Conservation (phyloP, 1,139 yeast species). For the Pichiaceae sp. region DNA sequence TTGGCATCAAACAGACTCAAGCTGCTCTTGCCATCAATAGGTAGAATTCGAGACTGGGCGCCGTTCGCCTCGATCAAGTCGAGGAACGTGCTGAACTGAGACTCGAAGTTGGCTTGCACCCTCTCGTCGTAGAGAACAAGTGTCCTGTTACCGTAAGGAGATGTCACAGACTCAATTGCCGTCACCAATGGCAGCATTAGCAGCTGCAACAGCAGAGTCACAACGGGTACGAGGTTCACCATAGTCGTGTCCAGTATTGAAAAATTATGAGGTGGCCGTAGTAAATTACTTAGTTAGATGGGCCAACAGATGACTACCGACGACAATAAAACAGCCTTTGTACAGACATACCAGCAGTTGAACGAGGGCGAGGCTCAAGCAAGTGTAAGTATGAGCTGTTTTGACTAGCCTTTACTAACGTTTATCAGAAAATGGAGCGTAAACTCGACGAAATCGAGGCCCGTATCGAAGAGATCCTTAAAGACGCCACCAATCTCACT, state of each 20-base stretch:
- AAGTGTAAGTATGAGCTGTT: slow-evolving; percentile 24
- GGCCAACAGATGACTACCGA: neutral
- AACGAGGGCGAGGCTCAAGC: slow-evolving; percentile 54
- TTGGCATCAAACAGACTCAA: slow-evolving; percentile 29
- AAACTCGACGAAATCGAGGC: slow-evolving; percentile 49
- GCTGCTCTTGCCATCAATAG: slow-evolving; percentile 7
- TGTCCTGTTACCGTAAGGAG: slow-evolving; percentile 13
- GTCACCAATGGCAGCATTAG: slow-evolving; percentile 4
- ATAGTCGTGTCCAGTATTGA: neutral
- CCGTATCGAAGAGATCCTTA: slow-evolving; percentile 40
- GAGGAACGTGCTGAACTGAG: slow-evolving; percentile 12
- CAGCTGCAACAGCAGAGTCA: slow-evolving; percentile 4
- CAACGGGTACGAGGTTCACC: slow-evolving; percentile 13
- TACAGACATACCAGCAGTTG: slow-evolving; percentile 40
- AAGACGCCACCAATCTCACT: slow-evolving; percentile 13
- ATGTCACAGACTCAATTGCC: slow-evolving; percentile 2
- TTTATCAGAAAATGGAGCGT: slow-evolving; percentile 31
- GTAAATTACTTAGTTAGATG: neutral
- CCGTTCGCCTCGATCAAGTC: slow-evolving; percentile 5
- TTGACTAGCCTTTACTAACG: neutral
- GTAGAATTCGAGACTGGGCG: slow-evolving; percentile 5
- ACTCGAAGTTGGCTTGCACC: slow-evolving; percentile 7
- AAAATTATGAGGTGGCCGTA: neutral
- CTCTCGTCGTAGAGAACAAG: slow-evolving; percentile 15
- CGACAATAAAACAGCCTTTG: slow-evolving; percentile 20